Evolutionary conservation across 371 early-diverging fungal genomes (phyloP).

Genomic region (Coemansia sp.): DNA sequence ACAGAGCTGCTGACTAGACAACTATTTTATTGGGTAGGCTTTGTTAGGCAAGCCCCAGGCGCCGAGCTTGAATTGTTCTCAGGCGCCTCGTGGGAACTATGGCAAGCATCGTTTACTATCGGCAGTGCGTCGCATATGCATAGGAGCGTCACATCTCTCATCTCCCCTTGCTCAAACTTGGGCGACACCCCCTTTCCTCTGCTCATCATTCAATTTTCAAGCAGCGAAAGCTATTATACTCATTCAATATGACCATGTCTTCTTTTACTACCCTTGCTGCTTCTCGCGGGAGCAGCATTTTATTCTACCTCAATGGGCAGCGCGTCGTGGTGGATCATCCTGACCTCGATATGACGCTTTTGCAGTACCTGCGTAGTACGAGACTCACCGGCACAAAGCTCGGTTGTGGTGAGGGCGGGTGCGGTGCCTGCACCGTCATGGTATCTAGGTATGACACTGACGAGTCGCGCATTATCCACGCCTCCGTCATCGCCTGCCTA

Average conservation of each 20-base stretch:
- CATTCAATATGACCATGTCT: too few species aligned
- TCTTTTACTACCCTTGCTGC: too few species aligned
- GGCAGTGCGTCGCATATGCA: too few species aligned
- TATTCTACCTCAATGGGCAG: constrained; percentile 61
- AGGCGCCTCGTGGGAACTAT: too few species aligned
- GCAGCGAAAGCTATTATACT: too few species aligned
- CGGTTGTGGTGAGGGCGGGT: constrained; percentile 77
- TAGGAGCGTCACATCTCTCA: background rate
- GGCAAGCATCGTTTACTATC: too few species aligned
- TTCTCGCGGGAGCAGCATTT: constrained; percentile 15
- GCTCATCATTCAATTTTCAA: too few species aligned
- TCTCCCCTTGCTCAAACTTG: background rate
- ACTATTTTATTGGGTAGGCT: too few species aligned
- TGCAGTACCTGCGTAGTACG: constrained; percentile 65
- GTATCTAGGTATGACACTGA: constrained; percentile 60
- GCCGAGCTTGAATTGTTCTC: too few species aligned
- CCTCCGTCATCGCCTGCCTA: constrained; percentile 66
- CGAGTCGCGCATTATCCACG: constrained; percentile 37
- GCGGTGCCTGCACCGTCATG: constrained; percentile 78
- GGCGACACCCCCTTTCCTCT: background rate
- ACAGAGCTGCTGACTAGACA: too few species aligned
- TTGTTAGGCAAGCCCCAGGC: too few species aligned
- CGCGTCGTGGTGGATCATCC: constrained; percentile 55
- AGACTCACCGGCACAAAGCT: constrained; percentile 78
- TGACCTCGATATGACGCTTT: constrained; percentile 61